phyloP scores from a whole-genome alignment of 352 stramenopile genomes.

The Phytophthora crassamura region DNA sequence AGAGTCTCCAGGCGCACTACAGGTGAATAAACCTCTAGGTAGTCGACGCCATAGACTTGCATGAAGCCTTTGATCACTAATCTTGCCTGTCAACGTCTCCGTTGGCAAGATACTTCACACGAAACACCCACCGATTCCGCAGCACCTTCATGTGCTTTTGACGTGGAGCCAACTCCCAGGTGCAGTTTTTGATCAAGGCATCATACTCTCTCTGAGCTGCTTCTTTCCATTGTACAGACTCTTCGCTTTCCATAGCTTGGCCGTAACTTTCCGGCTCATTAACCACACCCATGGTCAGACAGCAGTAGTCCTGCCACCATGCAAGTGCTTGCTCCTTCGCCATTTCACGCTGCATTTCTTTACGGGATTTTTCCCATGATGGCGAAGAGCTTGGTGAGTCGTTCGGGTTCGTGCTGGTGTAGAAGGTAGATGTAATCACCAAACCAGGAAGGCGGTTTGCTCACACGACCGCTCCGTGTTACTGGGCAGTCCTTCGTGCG shows the following conservation, averaged over 20 bases:
- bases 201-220: conserved; percentile 4
- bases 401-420: background rate
- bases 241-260: background rate
- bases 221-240: background rate
- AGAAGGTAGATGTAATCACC: conserved; percentile 4
- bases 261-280: no score
- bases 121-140: no score
- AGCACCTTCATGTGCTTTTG: conserved; percentile 16
- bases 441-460: conserved; percentile 2
- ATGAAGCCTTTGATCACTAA: no score
- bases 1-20: background rate
- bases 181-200: conserved; percentile 2
- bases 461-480: no score
- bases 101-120: no score
- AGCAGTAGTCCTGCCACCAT: no score
- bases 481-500: no score
- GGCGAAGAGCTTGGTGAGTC: background rate
- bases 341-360: conserved; percentile 9
- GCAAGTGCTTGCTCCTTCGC: conserved; percentile 11
- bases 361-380: conserved; percentile 1
- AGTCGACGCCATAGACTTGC: no score
- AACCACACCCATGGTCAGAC: conserved; percentile 3
- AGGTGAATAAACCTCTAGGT: no score
- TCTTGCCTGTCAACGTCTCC: no score
- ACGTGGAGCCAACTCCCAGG: conserved; percentile 5